Percentiles rank a stretch among this genome's conserved stretches.
Evolutionary conservation across 495 filamentous ascomycete species (phyloP).

Genomic region (Podospora tetraspora): DNA sequence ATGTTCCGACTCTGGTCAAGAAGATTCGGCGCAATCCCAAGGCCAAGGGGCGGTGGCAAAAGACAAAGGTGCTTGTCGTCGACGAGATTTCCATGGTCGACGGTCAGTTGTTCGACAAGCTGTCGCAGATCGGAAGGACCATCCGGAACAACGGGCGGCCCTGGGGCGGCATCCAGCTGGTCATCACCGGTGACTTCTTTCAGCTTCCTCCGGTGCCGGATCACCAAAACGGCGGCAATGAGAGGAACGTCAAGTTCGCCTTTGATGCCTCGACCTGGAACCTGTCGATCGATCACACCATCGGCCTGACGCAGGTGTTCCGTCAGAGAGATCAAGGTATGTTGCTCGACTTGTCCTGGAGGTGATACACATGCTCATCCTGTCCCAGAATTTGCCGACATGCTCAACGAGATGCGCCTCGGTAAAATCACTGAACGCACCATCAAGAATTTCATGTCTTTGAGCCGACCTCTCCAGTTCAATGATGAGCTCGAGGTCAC

Average conservation of each 20-base stretch:
- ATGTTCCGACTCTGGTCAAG: conserved; percentile 72
- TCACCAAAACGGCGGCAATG: conserved; percentile 33
- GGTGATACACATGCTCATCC: conserved; percentile 16
- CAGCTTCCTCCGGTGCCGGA: conserved; percentile 91
- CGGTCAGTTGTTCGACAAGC: conserved; percentile 92
- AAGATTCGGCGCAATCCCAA: conserved; percentile 89
- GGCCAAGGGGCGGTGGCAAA: conserved; percentile 80
- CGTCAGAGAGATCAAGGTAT: conserved; percentile 84
- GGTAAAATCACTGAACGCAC: conserved; percentile 70
- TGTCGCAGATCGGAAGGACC: conserved; percentile 78
- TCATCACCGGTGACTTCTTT: conserved; percentile 97
- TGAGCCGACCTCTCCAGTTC: conserved; percentile 65
- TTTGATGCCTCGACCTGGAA: conserved; percentile 90
- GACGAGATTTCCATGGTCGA: conserved; percentile 99
- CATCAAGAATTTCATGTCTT: conserved; percentile 60
- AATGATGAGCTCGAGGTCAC: conserved; percentile 80
- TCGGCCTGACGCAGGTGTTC: conserved; percentile 92
- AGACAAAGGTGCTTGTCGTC: conserved; percentile 78
- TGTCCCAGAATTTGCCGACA: conserved; percentile 68
- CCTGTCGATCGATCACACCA: conserved; percentile 90
- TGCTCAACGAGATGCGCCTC: conserved; percentile 96
- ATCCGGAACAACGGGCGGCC: conserved; percentile 81
- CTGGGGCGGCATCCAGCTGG: conserved; percentile 92
- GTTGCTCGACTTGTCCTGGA: conserved; percentile 11
- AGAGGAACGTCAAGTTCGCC: conserved; percentile 72